phyloP scores from a whole-genome alignment of 768 basidiomycete genomes.

The Hebeloma cylindrosporum region DNA sequence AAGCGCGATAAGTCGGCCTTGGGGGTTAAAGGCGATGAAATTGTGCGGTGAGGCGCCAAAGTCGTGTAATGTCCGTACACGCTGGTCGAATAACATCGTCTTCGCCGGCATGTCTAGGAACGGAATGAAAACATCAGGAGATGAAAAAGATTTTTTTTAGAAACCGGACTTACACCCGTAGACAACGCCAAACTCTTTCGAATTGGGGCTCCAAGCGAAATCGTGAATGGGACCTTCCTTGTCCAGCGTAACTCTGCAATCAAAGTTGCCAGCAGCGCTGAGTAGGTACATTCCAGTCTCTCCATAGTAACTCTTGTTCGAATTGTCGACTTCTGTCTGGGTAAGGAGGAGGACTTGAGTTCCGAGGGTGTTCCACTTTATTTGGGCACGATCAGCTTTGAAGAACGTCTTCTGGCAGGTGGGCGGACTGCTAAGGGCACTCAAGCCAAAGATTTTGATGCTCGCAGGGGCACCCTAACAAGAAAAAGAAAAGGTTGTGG shows the following conservation, averaged over 20 bases:
- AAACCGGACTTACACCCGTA: slow-evolving; percentile 80
- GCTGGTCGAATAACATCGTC: slow-evolving; percentile 86
- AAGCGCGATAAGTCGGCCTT: slow-evolving; percentile 82
- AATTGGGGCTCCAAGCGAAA: slow-evolving; percentile 93
- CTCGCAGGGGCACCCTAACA: slow-evolving; percentile 81
- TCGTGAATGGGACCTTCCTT: slow-evolving; percentile 99
- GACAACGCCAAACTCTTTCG: slow-evolving; percentile 94
- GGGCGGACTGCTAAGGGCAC: slow-evolving; percentile 57
- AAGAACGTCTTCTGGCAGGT: slow-evolving; percentile 90
- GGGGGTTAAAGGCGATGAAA: slow-evolving; percentile 93
- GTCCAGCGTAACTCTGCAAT: slow-evolving; percentile 84
- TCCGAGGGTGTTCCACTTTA: slow-evolving; percentile 97
- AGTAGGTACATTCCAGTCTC: slow-evolving; percentile 95
- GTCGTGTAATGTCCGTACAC: slow-evolving; percentile 84
- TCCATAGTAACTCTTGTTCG: slow-evolving; percentile 97
- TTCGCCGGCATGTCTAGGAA: slow-evolving; percentile 90
- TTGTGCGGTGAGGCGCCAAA: slow-evolving; percentile 91
- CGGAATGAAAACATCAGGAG: slow-evolving; percentile 1
- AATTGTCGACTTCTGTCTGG: slow-evolving; percentile 95
- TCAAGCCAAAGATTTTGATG: slow-evolving; percentile 80
- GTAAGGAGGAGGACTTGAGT: slow-evolving; percentile 90
- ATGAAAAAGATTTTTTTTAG: not conserved
- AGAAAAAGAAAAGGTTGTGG: not conserved
- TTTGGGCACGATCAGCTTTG: slow-evolving; percentile 89
- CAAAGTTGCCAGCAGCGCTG: slow-evolving; percentile 90